Base-by-base conservation (phyloP, 768 basidiomycete species). In the Suillus lakei region DNA sequence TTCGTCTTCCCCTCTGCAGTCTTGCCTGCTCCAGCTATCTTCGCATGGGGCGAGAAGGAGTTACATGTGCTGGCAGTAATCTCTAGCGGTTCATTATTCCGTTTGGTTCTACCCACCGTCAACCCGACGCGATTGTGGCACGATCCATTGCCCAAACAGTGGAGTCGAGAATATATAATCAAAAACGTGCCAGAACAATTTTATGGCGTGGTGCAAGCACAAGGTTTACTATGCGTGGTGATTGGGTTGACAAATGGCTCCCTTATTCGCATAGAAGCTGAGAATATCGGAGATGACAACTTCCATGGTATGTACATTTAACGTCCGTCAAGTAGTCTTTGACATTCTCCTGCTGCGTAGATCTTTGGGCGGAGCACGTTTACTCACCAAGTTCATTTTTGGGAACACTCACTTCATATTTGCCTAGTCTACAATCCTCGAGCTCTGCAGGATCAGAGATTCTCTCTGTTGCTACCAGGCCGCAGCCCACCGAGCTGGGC, bases 11-110 rank as follows among this genome's bases (percentile, higher is more conserved):
- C 93, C 43, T 86, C 91, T 12, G 72, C 84, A 43, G 76, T 95
- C 59, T 75, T 92, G 32, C 82, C 89, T 15, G 79, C 83, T 56
- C 93, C 94, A 3, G 84, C 88, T 26, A 72, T 95, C 60, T 85
- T 91, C 70, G 73, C 88, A 21, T 82, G 76, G 61, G 71, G 76
- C 5, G 70, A 76, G 16, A 72, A 77, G 39, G 85, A 82, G 77
- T 75, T 96, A 12, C 91, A 93, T 72, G 75, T 96, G n/a, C 72
- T 95, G 34, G 88, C 85, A 0, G 83, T 91, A 30, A 91, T 92
- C 0, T 76, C 80, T 56, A 79, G 83, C 13, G 92, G 91, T 3
- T 92, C 91, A 10, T 80, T 96, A 18, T 92, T 89, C 75, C 87
- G 91, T 50, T 68, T 95, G 32, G 82, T 89, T 2, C 78, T 96